Base-by-base conservation (phyloP, 352 stramenopile genomes). In the Globisporangium acanthophoron region DNA sequence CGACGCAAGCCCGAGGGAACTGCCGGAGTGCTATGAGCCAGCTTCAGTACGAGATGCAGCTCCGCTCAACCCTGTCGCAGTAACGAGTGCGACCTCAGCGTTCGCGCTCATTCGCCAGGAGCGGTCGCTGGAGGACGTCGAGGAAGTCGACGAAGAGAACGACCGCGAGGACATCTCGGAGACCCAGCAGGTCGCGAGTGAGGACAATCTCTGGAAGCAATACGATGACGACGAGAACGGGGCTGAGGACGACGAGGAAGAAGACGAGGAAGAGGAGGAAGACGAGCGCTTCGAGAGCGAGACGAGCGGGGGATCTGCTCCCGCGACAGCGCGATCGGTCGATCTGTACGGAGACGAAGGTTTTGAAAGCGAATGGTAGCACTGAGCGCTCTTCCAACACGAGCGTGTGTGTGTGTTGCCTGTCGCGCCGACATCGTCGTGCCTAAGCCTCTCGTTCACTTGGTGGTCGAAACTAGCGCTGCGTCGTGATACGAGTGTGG, bases 341-440 rank as follows among this genome's bases (percentile, higher is more conserved):
- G 62, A 73, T 51, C 65, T 64, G 44, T 88, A 88, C 54, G 74
- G 65, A 29, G 77, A 83, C 41, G 75, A 86, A 58, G 71, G 64
- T 16, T 88, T 88, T 52, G 75, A 88, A 39, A 71, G 51, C 37
- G 74, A 84, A 44, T 78, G 71, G 71, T 76, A 60, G 37, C 45
- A 18, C n/a, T 47, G n/a, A 27, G 24, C 24, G 24, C 24, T 27
- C 24, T 37, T 37, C 9, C 33, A 37, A 37, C 33, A 37, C 5
- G 33, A 2, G 33, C 9, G 9, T 37, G 33, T 37, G 5, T 37
- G 9, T 37, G 33, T 37, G 33, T 5, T 11, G 33, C 5, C 24
- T 37, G 33, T 6, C 33, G 0, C 33, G 33, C 6, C 5, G 33
- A 37, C 33, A 12, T 37, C 33, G 33, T 27, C 24, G 24, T 27